Conservation (phyloP, 306 rosid species). For the Fagus sylvatica region DNA sequence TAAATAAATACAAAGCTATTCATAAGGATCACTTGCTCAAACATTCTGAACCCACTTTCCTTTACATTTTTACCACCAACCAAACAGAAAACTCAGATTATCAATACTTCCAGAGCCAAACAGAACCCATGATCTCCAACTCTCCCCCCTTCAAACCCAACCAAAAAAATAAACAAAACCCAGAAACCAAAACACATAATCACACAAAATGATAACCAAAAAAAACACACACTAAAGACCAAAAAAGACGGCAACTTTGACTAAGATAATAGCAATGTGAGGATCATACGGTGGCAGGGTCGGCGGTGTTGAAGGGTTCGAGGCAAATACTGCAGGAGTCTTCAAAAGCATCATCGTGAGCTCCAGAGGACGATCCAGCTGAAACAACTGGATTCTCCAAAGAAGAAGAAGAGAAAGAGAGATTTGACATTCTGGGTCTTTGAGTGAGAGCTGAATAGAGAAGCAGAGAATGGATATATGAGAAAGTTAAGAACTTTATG, state of each 20-base stretch:
- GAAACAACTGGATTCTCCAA: constrained; percentile 29
- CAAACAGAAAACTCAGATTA: background rate
- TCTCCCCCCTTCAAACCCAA: background rate
- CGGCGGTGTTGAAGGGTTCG: constrained; percentile 61
- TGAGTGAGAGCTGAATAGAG: background rate
- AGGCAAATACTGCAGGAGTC: constrained; percentile 90
- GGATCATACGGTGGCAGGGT: constrained; percentile 72
- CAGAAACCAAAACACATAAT: background rate
- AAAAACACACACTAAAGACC: no score
- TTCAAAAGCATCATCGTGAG: constrained; percentile 52
- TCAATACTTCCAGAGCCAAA: background rate
- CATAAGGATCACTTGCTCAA: background rate
- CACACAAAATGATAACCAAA: background rate
- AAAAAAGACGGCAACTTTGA: background rate
- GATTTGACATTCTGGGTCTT: constrained; percentile 38
- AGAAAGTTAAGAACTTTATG: background rate
- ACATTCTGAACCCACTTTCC: background rate
- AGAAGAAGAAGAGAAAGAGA: constrained; percentile 38
- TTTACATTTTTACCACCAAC: background rate
- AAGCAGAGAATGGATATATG: background rate
- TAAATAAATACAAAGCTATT: background rate
- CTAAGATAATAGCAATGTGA: background rate
- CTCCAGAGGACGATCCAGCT: constrained; percentile 37
- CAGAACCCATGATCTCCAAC: background rate
- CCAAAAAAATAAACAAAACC: background rate